Conservation (phyloP, 441 rosid species). For the Erodium texanum region DNA sequence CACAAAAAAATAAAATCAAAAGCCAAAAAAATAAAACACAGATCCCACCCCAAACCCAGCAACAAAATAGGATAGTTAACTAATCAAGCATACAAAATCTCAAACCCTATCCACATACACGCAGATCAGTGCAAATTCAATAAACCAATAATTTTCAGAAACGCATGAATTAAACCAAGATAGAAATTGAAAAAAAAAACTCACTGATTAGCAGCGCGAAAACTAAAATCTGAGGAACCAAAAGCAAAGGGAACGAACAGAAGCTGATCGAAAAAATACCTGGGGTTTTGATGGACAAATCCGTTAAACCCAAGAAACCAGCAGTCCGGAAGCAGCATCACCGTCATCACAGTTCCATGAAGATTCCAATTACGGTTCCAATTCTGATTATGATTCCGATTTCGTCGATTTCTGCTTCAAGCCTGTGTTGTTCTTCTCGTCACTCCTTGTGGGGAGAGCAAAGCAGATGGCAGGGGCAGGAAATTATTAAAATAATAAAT, state of each 20-base stretch:
- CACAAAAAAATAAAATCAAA: neutral
- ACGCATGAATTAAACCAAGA: neutral
- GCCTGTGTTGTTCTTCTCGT: neutral
- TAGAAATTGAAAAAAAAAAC: neutral
- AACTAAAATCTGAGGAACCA: neutral
- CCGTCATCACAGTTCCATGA: neutral
- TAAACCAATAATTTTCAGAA: neutral
- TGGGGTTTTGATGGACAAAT: neutral
- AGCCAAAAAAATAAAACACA: conserved; percentile 11
- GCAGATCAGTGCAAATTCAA: neutral
- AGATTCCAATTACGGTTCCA: neutral
- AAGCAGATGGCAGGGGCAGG: neutral
- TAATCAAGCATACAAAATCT: neutral
- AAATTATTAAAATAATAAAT: neutral
- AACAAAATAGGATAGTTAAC: conserved; percentile 1
- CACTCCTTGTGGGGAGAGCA: neutral
- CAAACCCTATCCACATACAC: neutral
- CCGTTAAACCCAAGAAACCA: neutral
- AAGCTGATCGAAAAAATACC: neutral
- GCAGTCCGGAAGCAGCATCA: neutral
- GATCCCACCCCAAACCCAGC: conserved; percentile 14
- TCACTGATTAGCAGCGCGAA: neutral
- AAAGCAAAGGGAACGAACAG: neutral
- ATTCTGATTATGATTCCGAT: neutral
- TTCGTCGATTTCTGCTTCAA: neutral